Conservation (phyloP, 75 land plant genomes). For the Pinus tabuliformis region DNA sequence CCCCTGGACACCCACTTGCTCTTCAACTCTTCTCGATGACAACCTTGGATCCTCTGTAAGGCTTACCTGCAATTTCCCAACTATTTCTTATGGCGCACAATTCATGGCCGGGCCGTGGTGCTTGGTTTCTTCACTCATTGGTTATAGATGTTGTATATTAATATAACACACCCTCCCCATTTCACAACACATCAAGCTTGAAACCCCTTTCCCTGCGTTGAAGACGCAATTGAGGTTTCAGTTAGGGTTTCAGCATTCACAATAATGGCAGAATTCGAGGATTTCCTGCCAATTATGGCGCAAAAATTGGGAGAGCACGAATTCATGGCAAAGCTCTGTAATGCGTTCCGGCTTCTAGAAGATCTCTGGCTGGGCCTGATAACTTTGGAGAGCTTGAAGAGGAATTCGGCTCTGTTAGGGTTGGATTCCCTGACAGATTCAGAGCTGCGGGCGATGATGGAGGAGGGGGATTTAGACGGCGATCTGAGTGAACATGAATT, state of each 20-base stretch:
- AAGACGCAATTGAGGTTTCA: neutral
- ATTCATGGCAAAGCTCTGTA: slow-evolving; percentile 65
- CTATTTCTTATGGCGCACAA: no score
- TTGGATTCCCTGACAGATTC: slow-evolving; percentile 44
- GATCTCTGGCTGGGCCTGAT: slow-evolving; percentile 47
- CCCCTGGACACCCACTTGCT: no score
- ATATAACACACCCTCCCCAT: no score
- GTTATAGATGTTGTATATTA: no score
- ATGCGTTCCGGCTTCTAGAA: slow-evolving; percentile 62
- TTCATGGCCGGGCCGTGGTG: no score
- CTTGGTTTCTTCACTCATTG: no score
- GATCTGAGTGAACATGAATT: slow-evolving; percentile 70
- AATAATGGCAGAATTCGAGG: slow-evolving; percentile 35
- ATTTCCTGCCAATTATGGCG: slow-evolving; percentile 74
- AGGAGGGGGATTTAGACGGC: slow-evolving; percentile 62
- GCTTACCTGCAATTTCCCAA: no score
- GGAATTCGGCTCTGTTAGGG: slow-evolving; percentile 46
- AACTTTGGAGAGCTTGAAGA: slow-evolving; percentile 54
- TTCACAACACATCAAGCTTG: no score
- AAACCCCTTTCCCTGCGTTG: no score
- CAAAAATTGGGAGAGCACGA: slow-evolving; percentile 54
- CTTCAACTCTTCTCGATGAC: no score
- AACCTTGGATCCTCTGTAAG: no score
- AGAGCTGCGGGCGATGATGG: slow-evolving; percentile 67
- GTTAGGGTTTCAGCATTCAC: neutral